These are phyloP conservation scores for Arbutus unedo DNA, from an alignment of 148 eudicot species.

Conservation along the genomic window DNA sequence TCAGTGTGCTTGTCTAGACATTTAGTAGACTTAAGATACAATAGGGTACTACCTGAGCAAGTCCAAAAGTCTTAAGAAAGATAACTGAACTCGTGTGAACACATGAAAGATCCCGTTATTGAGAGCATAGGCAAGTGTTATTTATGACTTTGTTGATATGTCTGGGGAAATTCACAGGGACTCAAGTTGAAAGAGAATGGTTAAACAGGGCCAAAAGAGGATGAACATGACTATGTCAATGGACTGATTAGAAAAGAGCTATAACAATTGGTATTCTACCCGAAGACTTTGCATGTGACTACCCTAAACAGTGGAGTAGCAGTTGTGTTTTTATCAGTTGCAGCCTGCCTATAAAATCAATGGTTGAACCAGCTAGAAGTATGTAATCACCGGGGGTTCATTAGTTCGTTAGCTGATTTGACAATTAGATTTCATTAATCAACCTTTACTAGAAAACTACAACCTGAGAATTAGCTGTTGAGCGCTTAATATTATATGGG, in stretches of 20 bases:
- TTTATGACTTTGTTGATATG: background rate
- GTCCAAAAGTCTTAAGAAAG: no score
- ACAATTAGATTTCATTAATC: background rate
- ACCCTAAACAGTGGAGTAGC: background rate
- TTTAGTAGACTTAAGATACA: background rate
- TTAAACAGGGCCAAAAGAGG: background rate
- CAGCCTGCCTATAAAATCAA: background rate
- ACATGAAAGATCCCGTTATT: background rate
- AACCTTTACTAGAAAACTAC: background rate
- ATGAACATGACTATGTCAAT: background rate
- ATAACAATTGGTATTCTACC: background rate
- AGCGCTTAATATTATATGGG: no score
- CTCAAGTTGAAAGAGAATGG: conserved; percentile 3
- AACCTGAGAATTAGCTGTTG: no score
- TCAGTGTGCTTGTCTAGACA: background rate
- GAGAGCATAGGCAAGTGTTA: background rate
- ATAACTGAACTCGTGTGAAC: background rate
- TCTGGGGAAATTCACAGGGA: background rate
- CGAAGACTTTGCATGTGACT: background rate
- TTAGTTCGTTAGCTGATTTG: background rate
- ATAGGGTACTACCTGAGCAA: no score
- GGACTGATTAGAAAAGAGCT: background rate
- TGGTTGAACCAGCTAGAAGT: background rate
- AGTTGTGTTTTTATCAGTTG: background rate
- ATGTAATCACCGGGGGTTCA: background rate